Evolutionary conservation across 352 stramenopile genomes (phyloP), one percentile per base, ranked within the genome.

Genomic region (Globisporangium cylindrosporum): DNA sequence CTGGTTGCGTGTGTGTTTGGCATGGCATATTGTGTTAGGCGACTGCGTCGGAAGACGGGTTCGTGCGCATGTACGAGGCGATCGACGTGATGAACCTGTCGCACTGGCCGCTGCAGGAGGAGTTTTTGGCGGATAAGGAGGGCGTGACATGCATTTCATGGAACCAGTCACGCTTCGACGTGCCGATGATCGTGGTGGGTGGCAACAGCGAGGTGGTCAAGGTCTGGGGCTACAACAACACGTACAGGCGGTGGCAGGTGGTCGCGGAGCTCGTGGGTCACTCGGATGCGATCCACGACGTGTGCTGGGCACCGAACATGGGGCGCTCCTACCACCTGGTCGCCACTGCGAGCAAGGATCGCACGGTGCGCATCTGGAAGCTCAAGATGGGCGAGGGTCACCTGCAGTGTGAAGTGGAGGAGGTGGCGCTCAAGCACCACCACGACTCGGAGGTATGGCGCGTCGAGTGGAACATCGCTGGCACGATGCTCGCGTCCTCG

Each of bases 381-480:
- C 81, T 97, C 15, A 87, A 74, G 72, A 91, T 90, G 69, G 80
- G 76, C 24, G 84, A 88, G n/a, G 82, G 84, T 32, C 73, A 84
- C 62, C 70, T 92, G 55, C 75, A 86, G 70, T 88, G 81, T 18
- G 77, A 89, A 34, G 82, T 94, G 24, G 82, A 93, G 54, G 73
- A 93, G 62, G 77, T 94, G 3, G 85, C 85, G 22, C 73, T 86
- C 18, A 92, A 93, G 67, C 84, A 94, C 65, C 88, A 95, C 70
- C 85, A 93, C 76, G 81, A 91, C 75, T 93, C 81, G 72, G 87
- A 98, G 69, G 91, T 98, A 27, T 99, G 97, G 97, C 88, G 94
- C 46, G 97, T 98, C 59, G 91, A 98, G 76, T 99, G 95, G 95
- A 98, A 99, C 70, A 89, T 99, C 49, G 98, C 96, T 10, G 97